Percentiles rank a stretch among this genome's conserved stretches.
Evolutionary conservation across 441 rosid genomes (phyloP).

Genomic region (Lepidium campestre): DNA sequence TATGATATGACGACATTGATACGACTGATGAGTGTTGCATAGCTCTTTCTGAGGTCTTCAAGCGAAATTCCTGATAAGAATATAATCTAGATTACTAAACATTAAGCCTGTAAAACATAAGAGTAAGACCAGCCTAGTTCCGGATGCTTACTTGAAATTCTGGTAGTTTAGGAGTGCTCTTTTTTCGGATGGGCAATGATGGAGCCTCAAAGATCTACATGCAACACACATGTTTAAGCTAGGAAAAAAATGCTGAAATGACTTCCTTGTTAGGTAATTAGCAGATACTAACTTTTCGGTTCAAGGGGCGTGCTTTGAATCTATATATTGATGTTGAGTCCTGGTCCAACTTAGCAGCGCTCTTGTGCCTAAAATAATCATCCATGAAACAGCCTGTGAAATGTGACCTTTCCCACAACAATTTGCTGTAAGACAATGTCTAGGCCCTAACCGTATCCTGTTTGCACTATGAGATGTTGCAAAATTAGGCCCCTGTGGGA

Average conservation of each 20-base stretch:
- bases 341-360: conserved; percentile 33
- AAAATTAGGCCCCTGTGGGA: conserved; percentile 93
- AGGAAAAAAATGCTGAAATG: not conserved
- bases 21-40: conserved; percentile 55
- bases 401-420: not conserved
- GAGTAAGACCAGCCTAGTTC: not conserved
- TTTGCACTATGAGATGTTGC: conserved; percentile 86
- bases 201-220: conserved; percentile 83
- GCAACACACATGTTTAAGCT: conserved; percentile 17
- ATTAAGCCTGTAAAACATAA: not conserved
- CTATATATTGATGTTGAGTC: conserved; percentile 35
- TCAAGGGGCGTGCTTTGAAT: conserved; percentile 88
- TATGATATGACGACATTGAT: conserved; percentile 37
- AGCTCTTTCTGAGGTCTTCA: conserved; percentile 84
- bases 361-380: conserved; percentile 55
- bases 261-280: not conserved
- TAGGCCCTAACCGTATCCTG: conserved; percentile 49
- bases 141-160: conserved; percentile 62
- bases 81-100: not conserved
- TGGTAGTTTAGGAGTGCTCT: conserved; percentile 67
- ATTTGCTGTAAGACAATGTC: not conserved
- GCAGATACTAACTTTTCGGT: conserved; percentile 68
- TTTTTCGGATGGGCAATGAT: conserved; percentile 62
- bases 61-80: conserved; percentile 64
- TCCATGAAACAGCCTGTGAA: not conserved